Evolutionary conservation across 2,329 filamentous ascomycete genomes (phyloP), one percentile per base, ranked within the genome.

Genomic region (Pestalotiopsis sp.): DNA sequence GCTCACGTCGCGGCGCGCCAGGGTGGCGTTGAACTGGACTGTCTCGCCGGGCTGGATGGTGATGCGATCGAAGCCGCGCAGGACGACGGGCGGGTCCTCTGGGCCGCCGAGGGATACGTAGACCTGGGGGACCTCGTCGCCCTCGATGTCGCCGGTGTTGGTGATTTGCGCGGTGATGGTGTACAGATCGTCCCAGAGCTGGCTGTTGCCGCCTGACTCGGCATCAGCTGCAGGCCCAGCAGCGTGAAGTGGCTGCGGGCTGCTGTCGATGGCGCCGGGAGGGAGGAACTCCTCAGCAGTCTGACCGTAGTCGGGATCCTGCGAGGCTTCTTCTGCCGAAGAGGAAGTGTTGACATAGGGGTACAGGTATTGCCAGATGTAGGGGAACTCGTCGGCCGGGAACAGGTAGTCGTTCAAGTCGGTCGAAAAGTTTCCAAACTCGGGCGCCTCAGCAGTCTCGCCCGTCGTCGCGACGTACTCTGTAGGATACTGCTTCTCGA

Each of bases 1-100:
- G 78, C 91, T 94, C 68, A 98, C 74, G 76, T 98, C 95, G 68
- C 94, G 90, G 52, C 95, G 87, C 5, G 90, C 94, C 67, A 98
- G 81, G 17, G 90, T 86, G 0, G 89, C 90, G 0, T 80, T 84
- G 83, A 96, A 97, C 2, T 85, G 88, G 3, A 83, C 85, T 65
- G 86, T 89, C 79, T 89, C 79, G n/a, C 93, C 94, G 0, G 93
- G 87, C 4, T 87, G 84, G 71, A 98, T 90, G 64, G 84, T 86
- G 69, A 97, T 80, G 61, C 94, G 89, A 69, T 97, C 93, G 76
- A 98, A 98, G 59, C 91, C 91, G 70, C 95, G 91, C 14, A 98
- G 89, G 2, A 90, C 84, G 31, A 86, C 82, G 3, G 84, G 80
- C 3, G 90, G 88, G 76, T 98, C 92, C 49, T 91, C 86, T 0